Evolutionary conservation across 2,329 filamentous ascomycete species (phyloP).

Genomic region (Hymenoscyphus infarciens): DNA sequence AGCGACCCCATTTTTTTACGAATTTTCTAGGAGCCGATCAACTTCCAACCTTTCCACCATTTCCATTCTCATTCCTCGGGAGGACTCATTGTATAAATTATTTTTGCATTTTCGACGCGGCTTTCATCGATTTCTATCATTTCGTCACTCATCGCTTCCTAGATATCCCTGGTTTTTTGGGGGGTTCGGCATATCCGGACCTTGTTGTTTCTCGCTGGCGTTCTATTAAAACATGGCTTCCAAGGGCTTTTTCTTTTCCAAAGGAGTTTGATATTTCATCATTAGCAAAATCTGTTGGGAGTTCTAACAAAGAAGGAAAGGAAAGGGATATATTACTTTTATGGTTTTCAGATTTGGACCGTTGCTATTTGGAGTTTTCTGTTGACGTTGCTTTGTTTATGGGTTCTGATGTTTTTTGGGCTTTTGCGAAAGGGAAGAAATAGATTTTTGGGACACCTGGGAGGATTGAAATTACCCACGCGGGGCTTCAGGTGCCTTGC

Average conservation of each 20-base stretch:
- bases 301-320: not conserved
- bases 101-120: not conserved
- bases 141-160: not conserved
- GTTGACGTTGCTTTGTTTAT: not conserved
- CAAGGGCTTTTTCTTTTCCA: not conserved
- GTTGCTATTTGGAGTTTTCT: not conserved
- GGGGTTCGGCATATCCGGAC: conserved; percentile 4
- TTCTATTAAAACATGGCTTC: not conserved
- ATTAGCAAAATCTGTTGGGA: not conserved
- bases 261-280: not conserved
- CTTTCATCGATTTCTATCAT: not conserved
- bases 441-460: too few species aligned
- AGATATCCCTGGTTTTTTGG: conserved; percentile 14
- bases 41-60: conserved; percentile 2
- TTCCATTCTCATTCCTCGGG: conserved; percentile 5
- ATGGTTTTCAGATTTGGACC: not conserved
- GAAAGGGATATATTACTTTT: not conserved
- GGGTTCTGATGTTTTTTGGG: not conserved
- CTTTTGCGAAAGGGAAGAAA: too few species aligned
- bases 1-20: conserved; percentile 9
- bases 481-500: too few species aligned
- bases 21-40: conserved; percentile 9
- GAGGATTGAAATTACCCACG: too few species aligned
- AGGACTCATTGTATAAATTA: conserved; percentile 4
- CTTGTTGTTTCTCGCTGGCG: conserved; percentile 1